phyloP scores from a whole-genome alignment of 192 early-diverging fungal species.

The Rhizophagus sp. region DNA sequence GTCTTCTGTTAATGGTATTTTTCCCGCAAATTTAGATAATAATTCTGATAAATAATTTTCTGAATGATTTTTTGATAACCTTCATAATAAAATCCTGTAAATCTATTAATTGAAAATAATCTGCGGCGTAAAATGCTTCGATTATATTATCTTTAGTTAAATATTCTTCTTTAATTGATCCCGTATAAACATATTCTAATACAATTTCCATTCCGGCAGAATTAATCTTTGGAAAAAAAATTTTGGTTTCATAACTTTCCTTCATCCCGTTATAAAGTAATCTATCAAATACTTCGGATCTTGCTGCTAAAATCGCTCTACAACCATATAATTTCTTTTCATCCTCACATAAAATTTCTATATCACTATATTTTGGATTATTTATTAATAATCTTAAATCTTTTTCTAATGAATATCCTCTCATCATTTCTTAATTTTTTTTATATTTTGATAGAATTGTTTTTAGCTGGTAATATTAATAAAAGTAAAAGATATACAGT shows the following conservation, averaged over 20 bases:
- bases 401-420: neutral
- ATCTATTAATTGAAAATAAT: conserved; percentile 10
- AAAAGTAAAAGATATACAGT: no score
- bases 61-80: neutral
- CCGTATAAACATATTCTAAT: conserved; percentile 14
- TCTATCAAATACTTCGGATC: conserved; percentile 8
- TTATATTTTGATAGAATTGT: no score
- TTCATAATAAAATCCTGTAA: conserved; percentile 13
- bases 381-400: neutral
- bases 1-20: neutral
- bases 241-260: conserved; percentile 8
- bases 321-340: neutral
- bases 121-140: conserved; percentile 13
- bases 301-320: conserved; percentile 14
- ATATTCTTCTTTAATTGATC: neutral
- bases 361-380: conserved; percentile 11
- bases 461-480: no score
- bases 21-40: neutral
- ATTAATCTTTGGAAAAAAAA: neutral
- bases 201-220: conserved; percentile 11
- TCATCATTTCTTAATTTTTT: neutral
- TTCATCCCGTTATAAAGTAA: conserved; percentile 18
- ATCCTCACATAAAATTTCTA: conserved; percentile 12
- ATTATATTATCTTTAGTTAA: conserved; percentile 22
- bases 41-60: neutral